These are phyloP conservation scores for Schwanniomyces sp. DNA, from an alignment of 805 yeast species.

Conservation along the genomic window DNA sequence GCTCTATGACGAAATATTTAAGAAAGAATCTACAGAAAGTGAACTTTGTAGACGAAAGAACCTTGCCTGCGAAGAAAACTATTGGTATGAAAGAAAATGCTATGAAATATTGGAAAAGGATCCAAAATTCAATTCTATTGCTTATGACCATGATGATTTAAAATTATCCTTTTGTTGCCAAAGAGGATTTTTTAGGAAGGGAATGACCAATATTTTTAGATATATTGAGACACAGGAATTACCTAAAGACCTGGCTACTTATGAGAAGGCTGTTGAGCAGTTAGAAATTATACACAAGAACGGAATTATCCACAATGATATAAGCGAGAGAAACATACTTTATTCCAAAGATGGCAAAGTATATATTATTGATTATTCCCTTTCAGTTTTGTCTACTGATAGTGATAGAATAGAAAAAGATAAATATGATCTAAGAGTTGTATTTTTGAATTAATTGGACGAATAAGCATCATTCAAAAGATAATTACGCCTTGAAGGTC, in stretches of 20 bases:
- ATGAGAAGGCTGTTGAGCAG: conserved; percentile 2
- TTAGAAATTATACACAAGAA: conserved; percentile 5
- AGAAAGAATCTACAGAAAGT: not conserved
- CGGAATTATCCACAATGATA: conserved; percentile 6
- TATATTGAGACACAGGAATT: not conserved
- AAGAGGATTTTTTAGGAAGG: not conserved
- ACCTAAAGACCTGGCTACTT: not conserved
- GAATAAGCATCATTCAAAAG: no score
- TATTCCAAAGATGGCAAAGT: not conserved
- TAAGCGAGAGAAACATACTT: conserved; percentile 2
- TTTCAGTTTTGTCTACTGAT: not conserved
- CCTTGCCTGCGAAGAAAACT: not conserved
- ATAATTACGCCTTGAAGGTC: no score
- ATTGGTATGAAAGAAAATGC: not conserved
- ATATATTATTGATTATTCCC: not conserved
- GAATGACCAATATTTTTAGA: not conserved
- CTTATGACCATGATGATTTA: not conserved
- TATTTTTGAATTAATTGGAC: no score
- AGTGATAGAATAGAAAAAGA: not conserved
- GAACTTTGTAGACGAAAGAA: not conserved
- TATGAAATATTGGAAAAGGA: not conserved
- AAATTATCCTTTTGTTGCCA: not conserved
- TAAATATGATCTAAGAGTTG: not conserved
- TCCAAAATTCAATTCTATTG: not conserved
- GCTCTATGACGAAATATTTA: not conserved